Evolutionary conservation across 179 eudicot species (phyloP), one percentile per base, ranked within the genome.

Genomic region (Dionaea muscipula): DNA sequence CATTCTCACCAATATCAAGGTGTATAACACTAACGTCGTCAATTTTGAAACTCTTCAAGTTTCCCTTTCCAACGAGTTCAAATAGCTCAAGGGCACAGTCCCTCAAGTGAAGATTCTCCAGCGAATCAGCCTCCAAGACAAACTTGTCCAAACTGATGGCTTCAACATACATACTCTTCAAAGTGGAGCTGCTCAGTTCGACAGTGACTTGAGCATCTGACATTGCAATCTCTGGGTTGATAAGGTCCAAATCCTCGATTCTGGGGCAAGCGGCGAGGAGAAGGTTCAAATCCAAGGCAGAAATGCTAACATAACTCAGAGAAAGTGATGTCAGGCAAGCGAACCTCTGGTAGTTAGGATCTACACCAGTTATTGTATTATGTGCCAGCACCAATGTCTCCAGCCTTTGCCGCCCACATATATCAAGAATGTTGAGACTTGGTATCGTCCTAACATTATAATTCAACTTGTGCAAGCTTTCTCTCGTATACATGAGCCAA

Each of bases 401-500:
- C 33, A 91, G 71, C 73, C 68, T 84, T 26, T 81, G 91, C 31
- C 94, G 62, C 57, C 95, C 80, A 62, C 94, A 84, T 43, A 76
- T 75, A 18, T 90, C 98, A 47, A 91, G 88, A 56, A 91, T 80
- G 63, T 84, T 84, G 18, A 91, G 60, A 40, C 51, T 82, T 14
- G 97, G 85, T 18, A 67, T 80, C 13, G 95, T 84, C 63, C 82
- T 67, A 11, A 82, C 86, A 60, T 84, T 78, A 61, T 77, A 84
- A 60, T 69, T 45, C 69, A 90, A 66, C 45, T 70, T 72, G 51
- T 80, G 82, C 37, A 90, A 56, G 46, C 87, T 81, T 37, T 80
- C 85, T 64, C 90, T 73, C 0, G 91, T 80, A 45, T 90, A 82
- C 85, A 86, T 80, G 37, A 90, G 83, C 95, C 97, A 86, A 43